A percentile compares a stretch with the other conserved stretches of the same genome.
These are phyloP conservation scores for Celoporthe dispersa DNA, from an alignment of 2,329 filamentous ascomycete species.

Conservation along the genomic window DNA sequence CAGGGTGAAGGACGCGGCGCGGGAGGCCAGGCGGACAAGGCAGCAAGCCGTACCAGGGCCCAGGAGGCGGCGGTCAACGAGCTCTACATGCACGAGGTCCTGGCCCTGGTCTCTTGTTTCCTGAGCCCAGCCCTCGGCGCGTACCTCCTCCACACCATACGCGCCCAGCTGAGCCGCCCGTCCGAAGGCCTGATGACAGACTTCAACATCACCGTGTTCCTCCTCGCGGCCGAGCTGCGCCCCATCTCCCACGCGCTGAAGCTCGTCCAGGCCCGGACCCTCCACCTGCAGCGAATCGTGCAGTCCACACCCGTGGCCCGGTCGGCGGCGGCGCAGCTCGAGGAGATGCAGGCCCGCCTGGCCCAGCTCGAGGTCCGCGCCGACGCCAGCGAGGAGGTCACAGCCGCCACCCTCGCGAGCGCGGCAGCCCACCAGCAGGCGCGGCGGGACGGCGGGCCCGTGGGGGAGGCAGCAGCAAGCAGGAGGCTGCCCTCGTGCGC, in stretches of 20 bases:
- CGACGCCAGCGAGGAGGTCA: slow-evolving; percentile 40
- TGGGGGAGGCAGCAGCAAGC: slow-evolving; percentile 39
- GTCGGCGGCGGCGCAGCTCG: slow-evolving; percentile 47
- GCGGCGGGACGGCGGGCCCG: slow-evolving; percentile 38
- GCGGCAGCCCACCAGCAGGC: slow-evolving; percentile 31
- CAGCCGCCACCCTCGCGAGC: slow-evolving; percentile 33
- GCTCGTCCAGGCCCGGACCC: slow-evolving; percentile 76
- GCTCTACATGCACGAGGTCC: slow-evolving; percentile 74
- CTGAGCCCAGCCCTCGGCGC: slow-evolving; percentile 78
- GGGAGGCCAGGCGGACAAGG: slow-evolving; percentile 4
- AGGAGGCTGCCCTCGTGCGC: slow-evolving; percentile 50
- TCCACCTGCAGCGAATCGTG: slow-evolving; percentile 80
- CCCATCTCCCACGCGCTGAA: slow-evolving; percentile 82
- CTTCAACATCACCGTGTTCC: slow-evolving; percentile 90
- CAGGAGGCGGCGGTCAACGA: slow-evolving; percentile 56
- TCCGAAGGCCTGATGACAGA: slow-evolving; percentile 89
- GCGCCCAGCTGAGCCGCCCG: slow-evolving; percentile 78
- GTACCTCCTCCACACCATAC: slow-evolving; percentile 80
- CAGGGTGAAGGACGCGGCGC: slow-evolving; percentile 34
- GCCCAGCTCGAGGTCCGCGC: slow-evolving; percentile 69
- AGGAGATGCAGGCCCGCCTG: slow-evolving; percentile 67
- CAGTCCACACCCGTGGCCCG: slow-evolving; percentile 52
- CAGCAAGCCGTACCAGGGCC: slow-evolving; percentile 31
- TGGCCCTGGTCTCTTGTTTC: slow-evolving; percentile 80
- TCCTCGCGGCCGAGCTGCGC: slow-evolving; percentile 83